These are phyloP conservation scores for Aspergillus hiratsukae DNA, from an alignment of 2,329 filamentous ascomycete species.

Conservation along the genomic window DNA sequence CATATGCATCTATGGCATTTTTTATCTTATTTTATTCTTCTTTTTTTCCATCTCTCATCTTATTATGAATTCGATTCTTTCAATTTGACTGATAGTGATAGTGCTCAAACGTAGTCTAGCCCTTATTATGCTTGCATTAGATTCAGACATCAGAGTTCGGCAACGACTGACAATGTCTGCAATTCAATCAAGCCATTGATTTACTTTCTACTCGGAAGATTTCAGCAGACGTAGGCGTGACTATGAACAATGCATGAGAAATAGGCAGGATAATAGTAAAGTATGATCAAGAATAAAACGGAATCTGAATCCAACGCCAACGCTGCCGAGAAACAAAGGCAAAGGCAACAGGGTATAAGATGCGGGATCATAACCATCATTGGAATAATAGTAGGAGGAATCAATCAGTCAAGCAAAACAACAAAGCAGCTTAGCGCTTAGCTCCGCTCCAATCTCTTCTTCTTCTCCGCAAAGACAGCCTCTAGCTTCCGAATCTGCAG, in stretches of 20 bases:
- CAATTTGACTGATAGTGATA: slow-evolving; percentile 1
- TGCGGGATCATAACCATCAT: neutral
- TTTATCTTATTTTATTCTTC: slow-evolving; percentile 4
- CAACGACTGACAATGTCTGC: neutral
- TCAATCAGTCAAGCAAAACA: neutral
- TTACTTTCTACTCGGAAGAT: neutral
- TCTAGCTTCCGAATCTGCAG: slow-evolving; percentile 60
- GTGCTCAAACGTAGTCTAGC: slow-evolving; percentile 7
- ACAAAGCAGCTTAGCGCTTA: slow-evolving; percentile 2
- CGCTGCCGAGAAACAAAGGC: slow-evolving; percentile 4
- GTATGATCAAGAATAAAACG: neutral
- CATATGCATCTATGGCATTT: neutral
- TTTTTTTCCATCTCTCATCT: slow-evolving; percentile 11
- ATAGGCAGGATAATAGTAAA: neutral
- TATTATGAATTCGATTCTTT: neutral
- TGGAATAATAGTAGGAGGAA: neutral
- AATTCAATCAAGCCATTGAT: neutral
- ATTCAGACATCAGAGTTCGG: neutral
- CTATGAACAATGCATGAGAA: neutral
- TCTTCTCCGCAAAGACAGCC: slow-evolving; percentile 58
- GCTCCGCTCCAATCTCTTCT: slow-evolving; percentile 31
- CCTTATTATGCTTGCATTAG: slow-evolving; percentile 2
- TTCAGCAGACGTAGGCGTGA: neutral
- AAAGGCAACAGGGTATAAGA: slow-evolving; percentile 8
- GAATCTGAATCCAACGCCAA: slow-evolving; percentile 11